phyloP scores from a whole-genome alignment of 495 filamentous ascomycete species.

The Polyplosphaeria fusca region DNA sequence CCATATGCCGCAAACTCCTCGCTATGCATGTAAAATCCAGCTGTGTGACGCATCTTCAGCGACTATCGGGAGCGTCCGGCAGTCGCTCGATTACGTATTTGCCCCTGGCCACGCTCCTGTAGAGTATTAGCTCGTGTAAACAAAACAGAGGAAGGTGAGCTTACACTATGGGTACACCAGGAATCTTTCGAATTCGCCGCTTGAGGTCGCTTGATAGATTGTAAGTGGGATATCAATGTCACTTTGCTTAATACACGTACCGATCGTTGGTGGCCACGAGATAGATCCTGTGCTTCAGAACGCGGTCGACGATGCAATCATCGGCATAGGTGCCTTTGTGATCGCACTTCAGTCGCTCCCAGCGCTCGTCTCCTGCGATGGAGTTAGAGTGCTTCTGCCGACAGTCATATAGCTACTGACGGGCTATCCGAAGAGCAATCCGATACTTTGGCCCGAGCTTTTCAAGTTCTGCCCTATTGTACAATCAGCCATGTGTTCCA shows the following conservation, averaged over 20 bases:
- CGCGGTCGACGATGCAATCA: slow-evolving; percentile 84
- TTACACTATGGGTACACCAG: slow-evolving; percentile 67
- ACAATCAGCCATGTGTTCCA: too few relatives aligned
- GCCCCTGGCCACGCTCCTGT: slow-evolving; percentile 68
- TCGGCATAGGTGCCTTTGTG: slow-evolving; percentile 93
- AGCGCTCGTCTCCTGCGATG: slow-evolving; percentile 92
- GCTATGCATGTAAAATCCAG: slow-evolving; percentile 26
- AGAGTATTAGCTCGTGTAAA: too few relatives aligned
- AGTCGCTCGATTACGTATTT: slow-evolving; percentile 93
- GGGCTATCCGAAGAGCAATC: slow-evolving; percentile 79
- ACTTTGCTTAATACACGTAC: too few relatives aligned
- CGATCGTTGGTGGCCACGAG: slow-evolving; percentile 89
- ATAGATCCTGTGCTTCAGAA: slow-evolving; percentile 76
- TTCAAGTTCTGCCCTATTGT: slow-evolving; percentile 87
- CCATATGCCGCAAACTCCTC: not conserved
- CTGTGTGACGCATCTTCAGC: slow-evolving; percentile 35
- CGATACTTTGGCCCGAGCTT: slow-evolving; percentile 88
- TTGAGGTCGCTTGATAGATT: too few relatives aligned
- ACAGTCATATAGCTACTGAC: too few relatives aligned
- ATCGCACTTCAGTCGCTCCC: slow-evolving; percentile 77
- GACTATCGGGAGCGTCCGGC: slow-evolving; percentile 70
- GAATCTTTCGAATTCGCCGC: slow-evolving; percentile 76
- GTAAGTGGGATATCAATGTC: too few relatives aligned
- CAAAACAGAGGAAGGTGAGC: too few relatives aligned
- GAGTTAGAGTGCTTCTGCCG: too few relatives aligned